A percentile compares a stretch with the other conserved stretches of the same genome.
Evolutionary conservation across 2,329 filamentous ascomycete species (phyloP).

Genomic region (Arthroderma sp.): DNA sequence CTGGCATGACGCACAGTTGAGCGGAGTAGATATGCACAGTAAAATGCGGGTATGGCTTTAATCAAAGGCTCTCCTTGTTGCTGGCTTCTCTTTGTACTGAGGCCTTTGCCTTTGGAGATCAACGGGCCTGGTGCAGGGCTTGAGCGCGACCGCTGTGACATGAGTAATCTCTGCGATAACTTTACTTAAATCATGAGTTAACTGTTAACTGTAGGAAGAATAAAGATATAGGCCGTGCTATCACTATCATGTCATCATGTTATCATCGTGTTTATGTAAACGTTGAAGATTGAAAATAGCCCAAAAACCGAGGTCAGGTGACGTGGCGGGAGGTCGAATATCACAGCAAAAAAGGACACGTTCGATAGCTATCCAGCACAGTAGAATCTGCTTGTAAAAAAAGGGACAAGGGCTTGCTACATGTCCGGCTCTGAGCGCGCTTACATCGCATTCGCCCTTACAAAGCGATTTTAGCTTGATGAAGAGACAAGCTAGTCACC

Average conservation of each 20-base stretch:
- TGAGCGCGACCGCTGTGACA: not conserved
- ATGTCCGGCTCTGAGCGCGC: not conserved
- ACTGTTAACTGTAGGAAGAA: not conserved
- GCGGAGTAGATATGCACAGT: conserved; percentile 83
- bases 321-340: not conserved
- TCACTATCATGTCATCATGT: not conserved
- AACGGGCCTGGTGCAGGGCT: not conserved
- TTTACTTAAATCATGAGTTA: not conserved
- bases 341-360: not conserved
- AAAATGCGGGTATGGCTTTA: conserved; percentile 68
- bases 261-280: not conserved
- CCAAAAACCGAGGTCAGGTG: not conserved
- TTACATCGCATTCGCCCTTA: not conserved
- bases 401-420: too few relatives aligned
- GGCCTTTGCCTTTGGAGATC: not conserved
- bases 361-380: not conserved
- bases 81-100: not conserved
- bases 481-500: not conserved
- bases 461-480: conserved; percentile 1
- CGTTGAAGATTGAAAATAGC: not conserved
- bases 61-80: not conserved
- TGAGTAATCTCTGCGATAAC: not conserved
- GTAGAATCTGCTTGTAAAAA: not conserved
- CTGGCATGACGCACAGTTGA: conserved; percentile 59
- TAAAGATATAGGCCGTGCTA: not conserved